phyloP scores from a whole-genome alignment of 2,329 filamentous ascomycete genomes.

The Diaporthe sp. region DNA sequence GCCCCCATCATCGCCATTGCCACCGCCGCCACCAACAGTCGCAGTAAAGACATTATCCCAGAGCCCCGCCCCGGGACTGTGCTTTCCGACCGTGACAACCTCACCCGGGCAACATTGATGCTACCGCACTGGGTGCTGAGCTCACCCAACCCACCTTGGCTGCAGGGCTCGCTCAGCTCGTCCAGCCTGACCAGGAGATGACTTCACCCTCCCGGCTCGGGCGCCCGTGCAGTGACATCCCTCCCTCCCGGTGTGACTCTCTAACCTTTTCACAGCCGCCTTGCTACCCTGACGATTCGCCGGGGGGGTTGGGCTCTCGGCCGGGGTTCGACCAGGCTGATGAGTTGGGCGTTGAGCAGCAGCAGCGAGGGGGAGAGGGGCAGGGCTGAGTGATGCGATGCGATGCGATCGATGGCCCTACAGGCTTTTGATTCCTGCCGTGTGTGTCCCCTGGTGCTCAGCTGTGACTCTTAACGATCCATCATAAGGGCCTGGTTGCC shows the following conservation, averaged over 20 bases:
- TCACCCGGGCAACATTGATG: not conserved
- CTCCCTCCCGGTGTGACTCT: not conserved
- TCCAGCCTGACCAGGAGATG: not conserved
- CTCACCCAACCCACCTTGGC: slow-evolving; percentile 25
- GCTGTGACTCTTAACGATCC: not conserved
- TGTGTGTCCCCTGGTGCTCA: not conserved
- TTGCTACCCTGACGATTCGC: not conserved
- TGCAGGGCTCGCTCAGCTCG: not conserved
- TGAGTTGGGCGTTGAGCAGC: not conserved
- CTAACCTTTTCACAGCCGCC: not conserved
- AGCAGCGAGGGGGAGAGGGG: not conserved
- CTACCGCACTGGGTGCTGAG: not conserved
- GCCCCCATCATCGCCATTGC: not conserved
- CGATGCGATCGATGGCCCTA: not conserved
- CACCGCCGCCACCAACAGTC: not conserved
- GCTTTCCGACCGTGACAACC: not conserved
- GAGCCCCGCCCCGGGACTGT: not conserved
- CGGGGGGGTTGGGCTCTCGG: not conserved
- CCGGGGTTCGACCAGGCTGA: not conserved
- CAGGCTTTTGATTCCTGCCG: not conserved
- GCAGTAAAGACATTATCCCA: not conserved
- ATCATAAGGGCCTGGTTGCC: slow-evolving; percentile 7
- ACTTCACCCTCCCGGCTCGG: not conserved
- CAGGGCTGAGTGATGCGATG: not conserved
- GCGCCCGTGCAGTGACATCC: not conserved